A percentile compares a stretch with the other conserved stretches of the same genome.
These are phyloP conservation scores for Spathaspora jeffriesii DNA, from an alignment of 1,139 yeast species.

Conservation along the genomic window DNA sequence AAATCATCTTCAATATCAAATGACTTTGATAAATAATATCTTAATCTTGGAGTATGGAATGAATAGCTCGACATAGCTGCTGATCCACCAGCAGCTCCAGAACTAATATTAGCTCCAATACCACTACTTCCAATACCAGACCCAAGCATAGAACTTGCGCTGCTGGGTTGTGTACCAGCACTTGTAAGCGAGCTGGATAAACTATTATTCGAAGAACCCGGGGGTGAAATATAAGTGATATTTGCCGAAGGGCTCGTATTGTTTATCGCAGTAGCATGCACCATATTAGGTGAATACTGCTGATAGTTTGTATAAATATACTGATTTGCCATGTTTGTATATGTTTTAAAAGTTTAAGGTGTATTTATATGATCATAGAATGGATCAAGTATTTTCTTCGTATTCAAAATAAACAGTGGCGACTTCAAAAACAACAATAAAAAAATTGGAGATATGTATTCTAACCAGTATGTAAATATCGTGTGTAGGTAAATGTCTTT, in stretches of 20 bases:
- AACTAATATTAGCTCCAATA: constrained; percentile 6
- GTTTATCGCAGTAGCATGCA: constrained; percentile 10
- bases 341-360: neutral
- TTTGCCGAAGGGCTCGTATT: constrained; percentile 9
- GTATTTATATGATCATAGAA: constrained; percentile 2
- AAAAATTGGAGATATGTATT: neutral
- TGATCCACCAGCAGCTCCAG: constrained; percentile 4
- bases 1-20: constrained; percentile 67
- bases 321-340: constrained; percentile 30
- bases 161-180: constrained; percentile 7
- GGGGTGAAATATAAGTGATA: constrained; percentile 13
- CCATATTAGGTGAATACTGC: constrained; percentile 38
- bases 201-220: constrained; percentile 23
- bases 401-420: constrained; percentile 2
- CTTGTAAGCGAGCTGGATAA: constrained; percentile 22
- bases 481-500: constrained; percentile 1
- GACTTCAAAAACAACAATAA: constrained; percentile 3
- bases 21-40: constrained; percentile 55
- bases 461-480: neutral
- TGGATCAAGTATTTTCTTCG: neutral
- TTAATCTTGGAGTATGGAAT: constrained; percentile 43
- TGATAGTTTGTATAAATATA: constrained; percentile 33
- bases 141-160: constrained; percentile 6
- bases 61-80: constrained; percentile 27
- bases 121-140: constrained; percentile 1